Evolutionary conservation across 176 grass and related monocot genomes (phyloP), one percentile per base, ranked within the genome.

Genomic region (Ensete glaucum): DNA sequence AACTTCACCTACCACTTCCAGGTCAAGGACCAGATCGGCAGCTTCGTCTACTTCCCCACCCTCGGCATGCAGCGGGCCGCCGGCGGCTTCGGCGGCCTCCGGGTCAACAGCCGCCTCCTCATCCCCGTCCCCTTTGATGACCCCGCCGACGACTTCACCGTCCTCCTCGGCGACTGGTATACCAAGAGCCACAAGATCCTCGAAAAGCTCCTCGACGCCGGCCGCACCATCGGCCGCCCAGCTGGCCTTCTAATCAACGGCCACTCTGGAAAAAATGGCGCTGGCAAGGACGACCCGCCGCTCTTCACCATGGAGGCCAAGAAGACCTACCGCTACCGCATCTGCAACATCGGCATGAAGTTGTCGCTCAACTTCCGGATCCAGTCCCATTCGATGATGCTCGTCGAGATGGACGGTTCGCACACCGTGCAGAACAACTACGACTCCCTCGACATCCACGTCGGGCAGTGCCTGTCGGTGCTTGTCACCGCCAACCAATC

Each of bases 171-270:
- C 25, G 73, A 75, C 3, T 75, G 73, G 73, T 50, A 60, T 54
- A 20, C 73, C 73, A 75, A 75, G 73, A 75, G 73, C 73, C 73
- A 75, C 54, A 75, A 75, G 73, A 23, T 59, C 53, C 73, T 75
- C 8, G 73, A 53, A 5, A 29, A 43, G 25, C 8, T 1, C 16
- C 73, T 75, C 8, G 73, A 75, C 16, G 8, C 2, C 16, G 73
- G 73, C 13, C 53, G 55, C 13, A 1, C 7, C 73, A 60, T 60
- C 21, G 26, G 25, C 54, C 73, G 73, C 73, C 73, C 73, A 7
- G 9, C 53, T 26, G 73, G 73, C 54, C 9, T 19, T 22, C 73
- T 75, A 13, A 60, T 75, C 2, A 75, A 75, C 53, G 73, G 73
- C 12, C 53, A 2, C 25, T 43, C 23, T 11, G 73, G 73, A 1